Evolutionary conservation across 106 monocot species (phyloP).

Genomic region (Chionographis japonica): DNA sequence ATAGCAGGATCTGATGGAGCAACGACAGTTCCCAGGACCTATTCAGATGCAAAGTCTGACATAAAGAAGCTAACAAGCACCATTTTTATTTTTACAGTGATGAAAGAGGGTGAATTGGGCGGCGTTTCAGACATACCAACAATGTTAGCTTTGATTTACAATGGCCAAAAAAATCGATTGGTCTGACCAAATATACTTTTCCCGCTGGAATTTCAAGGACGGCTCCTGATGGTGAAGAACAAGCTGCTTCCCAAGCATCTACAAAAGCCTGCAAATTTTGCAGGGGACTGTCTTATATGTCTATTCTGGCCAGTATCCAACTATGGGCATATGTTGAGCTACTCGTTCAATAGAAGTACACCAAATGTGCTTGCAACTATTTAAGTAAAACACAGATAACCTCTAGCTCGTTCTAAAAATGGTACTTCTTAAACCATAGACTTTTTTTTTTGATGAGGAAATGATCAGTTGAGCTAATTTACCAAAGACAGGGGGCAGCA

Average conservation of each 20-base stretch:
- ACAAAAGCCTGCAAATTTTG: conserved; percentile 48
- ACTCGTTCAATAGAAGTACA: too few species aligned
- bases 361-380: too few species aligned
- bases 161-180: conserved; percentile 40
- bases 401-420: too few species aligned
- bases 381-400: too few species aligned
- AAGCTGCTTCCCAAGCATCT: conserved; percentile 53
- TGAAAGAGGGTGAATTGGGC: too few species aligned
- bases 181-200: conserved; percentile 45
- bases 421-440: too few species aligned
- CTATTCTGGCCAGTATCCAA: too few species aligned
- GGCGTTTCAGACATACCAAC: conserved; percentile 26
- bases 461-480: too few species aligned
- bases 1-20: conserved; percentile 61
- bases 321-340: too few species aligned
- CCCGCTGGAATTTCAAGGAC: conserved; percentile 48
- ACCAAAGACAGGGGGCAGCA: too few species aligned
- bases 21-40: conserved; percentile 60
- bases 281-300: too few species aligned
- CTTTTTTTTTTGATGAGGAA: too few species aligned
- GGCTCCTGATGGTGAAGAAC: conserved; percentile 31
- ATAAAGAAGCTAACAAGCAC: not conserved
- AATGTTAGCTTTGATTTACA: conserved; percentile 52
- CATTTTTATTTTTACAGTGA: not conserved
- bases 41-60: not conserved